Evolutionary conservation across 2,329 filamentous ascomycete species (phyloP), one percentile per base, ranked within the genome.

Genomic region (Albophoma yamanashiensis): DNA sequence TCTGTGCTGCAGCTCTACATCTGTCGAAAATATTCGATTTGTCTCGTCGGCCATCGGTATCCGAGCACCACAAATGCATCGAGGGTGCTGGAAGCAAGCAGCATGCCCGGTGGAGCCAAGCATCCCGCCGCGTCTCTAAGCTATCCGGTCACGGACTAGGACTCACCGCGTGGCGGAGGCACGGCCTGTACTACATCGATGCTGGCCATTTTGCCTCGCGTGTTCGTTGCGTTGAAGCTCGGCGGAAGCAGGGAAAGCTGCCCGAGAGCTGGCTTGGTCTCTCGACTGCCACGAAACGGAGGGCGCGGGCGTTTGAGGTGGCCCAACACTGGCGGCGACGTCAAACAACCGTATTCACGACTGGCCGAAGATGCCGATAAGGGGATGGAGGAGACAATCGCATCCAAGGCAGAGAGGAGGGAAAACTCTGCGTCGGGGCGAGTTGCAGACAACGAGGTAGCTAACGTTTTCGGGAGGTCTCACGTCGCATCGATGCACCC

Each of bases 121-220:
- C 27, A 20, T n/a, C 14, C 6, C 14, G 27, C 15, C n/a, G 9
- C 27, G 11, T 27, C 31, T 36, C 22, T 31, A 20, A 4, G 17
- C 31, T 4, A 55, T 22, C 31, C 20, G 12, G 31, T 7, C 50
- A 34, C 27, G n/a, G 47, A 2, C 31, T 36, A 36, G 27, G 8
- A 55, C 58, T 61, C 57, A 58, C 60, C 20, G n/a, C 31, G 40
- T 27, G 53, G 42, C 36, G 22, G 25, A 31, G 45, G 42, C 36
- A 34, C 42, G n/a, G 22, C 14, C 25, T 58, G 27, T 34, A 47
- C 47, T n/a, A 27, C 50, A 36, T 58, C 50, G 4, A 25, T 38
- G 34, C 57, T 47, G 11, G 61, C 47, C 60, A 61, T 63, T 11
- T 52, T 45, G 36, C 55, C 14, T 39, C 11, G 55, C 25, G 15